Conservation (phyloP, 768 basidiomycete genomes). For the Russula ochroleuca region DNA sequence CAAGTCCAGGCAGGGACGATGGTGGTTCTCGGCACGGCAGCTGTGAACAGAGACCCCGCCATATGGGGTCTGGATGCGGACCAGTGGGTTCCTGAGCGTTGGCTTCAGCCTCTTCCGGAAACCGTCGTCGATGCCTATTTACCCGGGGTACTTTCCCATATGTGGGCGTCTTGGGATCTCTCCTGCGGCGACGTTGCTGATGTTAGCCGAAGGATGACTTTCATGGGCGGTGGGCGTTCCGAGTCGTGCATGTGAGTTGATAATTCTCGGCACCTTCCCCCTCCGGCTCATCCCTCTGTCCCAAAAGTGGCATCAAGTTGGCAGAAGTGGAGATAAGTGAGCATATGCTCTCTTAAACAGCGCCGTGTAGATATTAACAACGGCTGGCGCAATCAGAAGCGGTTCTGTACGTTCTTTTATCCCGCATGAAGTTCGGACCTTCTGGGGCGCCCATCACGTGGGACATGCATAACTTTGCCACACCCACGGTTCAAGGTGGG, state of each 20-base stretch:
- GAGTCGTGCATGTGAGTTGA: slow-evolving; percentile 32
- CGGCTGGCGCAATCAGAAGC: slow-evolving; percentile 28
- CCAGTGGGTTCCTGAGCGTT: slow-evolving; percentile 29
- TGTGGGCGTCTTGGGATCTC: slow-evolving; percentile 7
- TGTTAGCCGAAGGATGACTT: slow-evolving; percentile 32
- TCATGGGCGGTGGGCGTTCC: slow-evolving; percentile 32
- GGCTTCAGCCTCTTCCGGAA: slow-evolving; percentile 26
- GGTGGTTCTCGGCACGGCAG: slow-evolving; percentile 19
- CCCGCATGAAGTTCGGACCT: slow-evolving; percentile 31
- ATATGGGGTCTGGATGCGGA: slow-evolving; percentile 27
- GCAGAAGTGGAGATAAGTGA: slow-evolving; percentile 28
- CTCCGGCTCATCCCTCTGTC: neutral
- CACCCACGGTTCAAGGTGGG: slow-evolving; percentile 30
- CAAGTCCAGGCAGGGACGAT: slow-evolving; percentile 18
- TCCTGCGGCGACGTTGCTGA: neutral
- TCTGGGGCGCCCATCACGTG: slow-evolving; percentile 32
- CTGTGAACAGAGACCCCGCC: slow-evolving; percentile 23
- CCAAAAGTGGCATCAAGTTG: slow-evolving; percentile 23
- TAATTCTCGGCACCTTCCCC: neutral
- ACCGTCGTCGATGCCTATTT: slow-evolving; percentile 27
- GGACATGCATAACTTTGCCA: slow-evolving; percentile 33
- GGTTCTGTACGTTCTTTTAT: slow-evolving; percentile 31
- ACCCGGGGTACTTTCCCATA: slow-evolving; percentile 24
- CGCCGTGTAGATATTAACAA: slow-evolving; percentile 1
- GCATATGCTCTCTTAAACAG: neutral